Evolutionary conservation across 176 grass and related monocot genomes (phyloP).

Genomic region (Areca catechu): DNA sequence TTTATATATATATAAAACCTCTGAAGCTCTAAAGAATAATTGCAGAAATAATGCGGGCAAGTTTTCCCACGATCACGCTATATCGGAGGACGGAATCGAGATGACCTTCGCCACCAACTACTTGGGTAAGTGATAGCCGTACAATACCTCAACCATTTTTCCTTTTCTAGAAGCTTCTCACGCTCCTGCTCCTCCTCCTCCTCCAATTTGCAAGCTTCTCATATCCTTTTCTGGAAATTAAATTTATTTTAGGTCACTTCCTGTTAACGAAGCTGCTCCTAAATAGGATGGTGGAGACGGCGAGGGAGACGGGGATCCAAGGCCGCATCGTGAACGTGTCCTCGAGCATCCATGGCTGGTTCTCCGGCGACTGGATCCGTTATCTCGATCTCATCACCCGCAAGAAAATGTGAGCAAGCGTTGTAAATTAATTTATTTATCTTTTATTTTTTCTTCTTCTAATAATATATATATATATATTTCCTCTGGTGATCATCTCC

Average conservation of each 20-base stretch:
- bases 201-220: neutral
- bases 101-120: conserved; percentile 99
- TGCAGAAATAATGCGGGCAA: conserved; percentile 96
- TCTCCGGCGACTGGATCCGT: conserved; percentile 73
- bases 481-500: neutral
- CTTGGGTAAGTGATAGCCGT: conserved; percentile 23
- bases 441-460: neutral
- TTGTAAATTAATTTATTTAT: neutral
- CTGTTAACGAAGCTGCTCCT: conserved; percentile 62
- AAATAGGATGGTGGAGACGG: conserved; percentile 61
- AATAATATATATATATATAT: too few species aligned
- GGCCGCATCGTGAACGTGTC: conserved; percentile 87
- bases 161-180: neutral
- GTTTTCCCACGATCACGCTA: conserved; percentile 81
- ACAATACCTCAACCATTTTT: too few species aligned
- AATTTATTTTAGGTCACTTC: conserved; percentile 52
- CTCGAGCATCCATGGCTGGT: conserved; percentile 90
- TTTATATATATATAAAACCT: neutral
- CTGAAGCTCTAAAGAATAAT: neutral
- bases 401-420: conserved; percentile 48
- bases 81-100: conserved; percentile 90
- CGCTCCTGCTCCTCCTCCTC: too few species aligned
- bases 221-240: neutral
- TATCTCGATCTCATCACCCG: conserved; percentile 71
- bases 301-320: conserved; percentile 43